A percentile compares a stretch with the other conserved stretches of the same genome.
phyloP scores from a whole-genome alignment of 176 grass and related monocot genomes.

The Guadua angustifolia region DNA sequence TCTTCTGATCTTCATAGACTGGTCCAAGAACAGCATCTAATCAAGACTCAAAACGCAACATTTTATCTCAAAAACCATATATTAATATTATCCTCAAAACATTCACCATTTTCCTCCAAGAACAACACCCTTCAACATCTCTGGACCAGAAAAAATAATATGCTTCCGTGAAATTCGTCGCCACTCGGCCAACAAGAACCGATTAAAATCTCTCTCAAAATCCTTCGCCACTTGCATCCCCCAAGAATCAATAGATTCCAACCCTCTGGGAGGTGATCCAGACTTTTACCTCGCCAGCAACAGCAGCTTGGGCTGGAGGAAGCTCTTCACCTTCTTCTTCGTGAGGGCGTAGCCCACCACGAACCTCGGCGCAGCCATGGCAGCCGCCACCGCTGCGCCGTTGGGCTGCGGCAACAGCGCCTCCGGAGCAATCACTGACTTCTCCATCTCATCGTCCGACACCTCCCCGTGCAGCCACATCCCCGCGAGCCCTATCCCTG shows the following conservation, averaged over 20 bases:
- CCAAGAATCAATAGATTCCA: constrained; percentile 28
- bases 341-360: constrained; percentile 93
- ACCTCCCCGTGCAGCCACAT: constrained; percentile 66
- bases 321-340: constrained; percentile 97
- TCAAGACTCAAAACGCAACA: neutral
- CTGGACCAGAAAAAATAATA: constrained; percentile 18
- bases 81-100: constrained; percentile 7
- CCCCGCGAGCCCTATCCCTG: constrained; percentile 36
- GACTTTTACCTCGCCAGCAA: constrained; percentile 77
- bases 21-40: neutral
- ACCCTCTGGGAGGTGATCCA: constrained; percentile 29
- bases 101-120: constrained; percentile 5
- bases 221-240: constrained; percentile 13
- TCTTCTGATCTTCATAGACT: neutral
- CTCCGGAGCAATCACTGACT: constrained; percentile 30
- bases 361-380: constrained; percentile 44
- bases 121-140: constrained; percentile 35
- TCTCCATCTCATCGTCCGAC: constrained; percentile 42
- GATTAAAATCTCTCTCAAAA: constrained; percentile 29
- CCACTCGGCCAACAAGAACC: neutral
- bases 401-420: constrained; percentile 42
- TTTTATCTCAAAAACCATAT: neutral
- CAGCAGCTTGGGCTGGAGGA: constrained; percentile 87
- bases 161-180: constrained; percentile 16
- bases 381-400: constrained; percentile 21